These are phyloP conservation scores for Cyberlindnera maclurae DNA, from an alignment of 805 yeast species.

Conservation along the genomic window DNA sequence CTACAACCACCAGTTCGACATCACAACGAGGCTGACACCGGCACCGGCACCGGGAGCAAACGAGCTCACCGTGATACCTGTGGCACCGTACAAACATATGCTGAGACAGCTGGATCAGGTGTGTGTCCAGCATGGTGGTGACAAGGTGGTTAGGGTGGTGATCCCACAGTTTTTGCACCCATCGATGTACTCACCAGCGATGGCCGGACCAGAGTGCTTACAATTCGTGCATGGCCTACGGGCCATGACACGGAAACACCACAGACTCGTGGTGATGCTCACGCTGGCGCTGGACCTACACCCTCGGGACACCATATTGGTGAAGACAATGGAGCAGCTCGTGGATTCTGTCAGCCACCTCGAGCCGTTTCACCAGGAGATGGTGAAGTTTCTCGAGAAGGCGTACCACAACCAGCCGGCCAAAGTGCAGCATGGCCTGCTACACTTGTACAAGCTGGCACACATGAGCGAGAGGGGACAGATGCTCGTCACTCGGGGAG, in stretches of 20 bases:
- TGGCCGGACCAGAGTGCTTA: slow-evolving; percentile 41
- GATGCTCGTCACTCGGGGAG: slow-evolving; percentile 69
- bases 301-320: slow-evolving; percentile 42
- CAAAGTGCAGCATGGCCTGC: slow-evolving; percentile 78
- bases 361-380: slow-evolving; percentile 75
- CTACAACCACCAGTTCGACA: slow-evolving; percentile 65
- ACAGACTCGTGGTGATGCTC: slow-evolving; percentile 41
- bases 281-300: slow-evolving; percentile 62
- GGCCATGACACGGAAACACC: slow-evolving; percentile 40
- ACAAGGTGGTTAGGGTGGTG: slow-evolving; percentile 53
- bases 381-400: slow-evolving; percentile 56
- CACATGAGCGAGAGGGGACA: slow-evolving; percentile 67
- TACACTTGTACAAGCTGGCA: slow-evolving; percentile 70
- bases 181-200: slow-evolving; percentile 51
- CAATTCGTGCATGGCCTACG: slow-evolving; percentile 58
- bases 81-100: slow-evolving; percentile 24
- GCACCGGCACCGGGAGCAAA: slow-evolving; percentile 41
- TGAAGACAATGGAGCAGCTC: slow-evolving; percentile 49
- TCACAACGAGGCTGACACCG: slow-evolving; percentile 64
- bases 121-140: slow-evolving; percentile 32
- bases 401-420: slow-evolving; percentile 67
- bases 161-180: slow-evolving; percentile 82
- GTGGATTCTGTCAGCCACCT: slow-evolving; percentile 66
- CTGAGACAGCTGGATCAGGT: slow-evolving; percentile 37
- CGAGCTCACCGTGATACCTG: slow-evolving; percentile 54